These are phyloP conservation scores for Exophiala oligosperma DNA, from an alignment of 2,329 filamentous ascomycete genomes.

Conservation along the genomic window DNA sequence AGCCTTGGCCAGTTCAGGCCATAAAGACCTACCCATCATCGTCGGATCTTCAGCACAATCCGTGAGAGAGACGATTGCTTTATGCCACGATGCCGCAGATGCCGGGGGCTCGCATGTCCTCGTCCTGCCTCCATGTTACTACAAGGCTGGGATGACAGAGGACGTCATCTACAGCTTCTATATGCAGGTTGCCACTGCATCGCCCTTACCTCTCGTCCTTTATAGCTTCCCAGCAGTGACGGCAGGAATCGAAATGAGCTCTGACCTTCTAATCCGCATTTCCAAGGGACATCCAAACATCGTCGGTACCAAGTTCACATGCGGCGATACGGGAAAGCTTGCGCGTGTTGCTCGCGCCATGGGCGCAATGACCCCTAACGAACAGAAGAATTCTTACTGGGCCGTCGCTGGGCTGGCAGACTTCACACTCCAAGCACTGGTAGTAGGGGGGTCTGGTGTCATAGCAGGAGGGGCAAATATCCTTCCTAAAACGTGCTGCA, in stretches of 20 bases:
- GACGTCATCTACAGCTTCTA: conserved; percentile 61
- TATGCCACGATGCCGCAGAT: conserved; percentile 57
- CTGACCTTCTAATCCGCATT: conserved; percentile 57
- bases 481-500: conserved; percentile 76
- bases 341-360: conserved; percentile 75
- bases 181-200: conserved; percentile 52
- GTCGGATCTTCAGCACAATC: conserved; percentile 64
- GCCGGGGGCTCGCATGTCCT: conserved; percentile 63
- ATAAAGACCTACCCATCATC: conserved; percentile 51
- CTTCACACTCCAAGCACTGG: conserved; percentile 79
- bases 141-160: conserved; percentile 60
- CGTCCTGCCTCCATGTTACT: conserved; percentile 64
- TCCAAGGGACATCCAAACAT: conserved; percentile 54
- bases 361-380: conserved; percentile 54
- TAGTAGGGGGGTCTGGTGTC: conserved; percentile 77
- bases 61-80: conserved; percentile 62
- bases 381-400: conserved; percentile 62
- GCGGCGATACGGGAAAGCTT: conserved; percentile 64
- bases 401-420: conserved; percentile 86
- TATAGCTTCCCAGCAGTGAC: conserved; percentile 70
- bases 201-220: conserved; percentile 58
- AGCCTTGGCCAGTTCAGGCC: conserved; percentile 49
- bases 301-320: conserved; percentile 66
- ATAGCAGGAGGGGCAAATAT: conserved; percentile 87
- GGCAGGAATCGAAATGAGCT: conserved; percentile 67